phyloP scores from a whole-genome alignment of 805 yeast genomes.

The Metschnikowia aberdeeniae region DNA sequence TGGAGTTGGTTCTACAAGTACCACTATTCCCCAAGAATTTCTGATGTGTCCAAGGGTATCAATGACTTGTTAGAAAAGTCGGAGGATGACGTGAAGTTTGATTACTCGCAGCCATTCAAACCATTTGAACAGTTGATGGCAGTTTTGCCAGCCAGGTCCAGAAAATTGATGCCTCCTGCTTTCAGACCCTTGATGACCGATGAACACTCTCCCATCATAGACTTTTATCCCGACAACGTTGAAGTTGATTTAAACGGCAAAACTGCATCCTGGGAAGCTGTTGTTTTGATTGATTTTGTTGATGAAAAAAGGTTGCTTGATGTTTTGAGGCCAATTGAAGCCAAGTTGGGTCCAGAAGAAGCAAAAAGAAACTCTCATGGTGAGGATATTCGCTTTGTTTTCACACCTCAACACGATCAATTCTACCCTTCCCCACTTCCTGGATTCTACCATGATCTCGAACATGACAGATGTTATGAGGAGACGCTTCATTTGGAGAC shows the following conservation, averaged over 20 bases:
- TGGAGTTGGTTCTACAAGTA: conserved; percentile 94
- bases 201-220: conserved; percentile 77
- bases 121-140: conserved; percentile 98
- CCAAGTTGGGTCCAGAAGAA: conserved; percentile 65
- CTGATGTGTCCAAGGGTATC: conserved; percentile 76
- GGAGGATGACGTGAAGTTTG: conserved; percentile 47
- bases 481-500: conserved; percentile 50
- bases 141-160: conserved; percentile 91
- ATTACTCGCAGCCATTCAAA: conserved; percentile 71
- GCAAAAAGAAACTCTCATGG: conserved; percentile 72
- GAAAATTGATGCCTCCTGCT: conserved; percentile 67
- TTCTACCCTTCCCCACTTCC: conserved; percentile 74
- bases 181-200: conserved; percentile 85
- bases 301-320: conserved; percentile 71
- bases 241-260: conserved; percentile 91
- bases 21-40: conserved; percentile 92
- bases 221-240: conserved; percentile 86
- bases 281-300: conserved; percentile 86
- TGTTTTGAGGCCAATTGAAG: conserved; percentile 67
- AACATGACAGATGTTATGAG: conserved; percentile 75
- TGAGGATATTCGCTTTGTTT: conserved; percentile 58
- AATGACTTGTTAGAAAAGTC: conserved; percentile 40
- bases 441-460: conserved; percentile 71
- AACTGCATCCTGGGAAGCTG: conserved; percentile 97
- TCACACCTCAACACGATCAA: conserved; percentile 69